These are phyloP conservation scores for Bipolaris cookei DNA, from an alignment of 2,329 filamentous ascomycete genomes.

Conservation along the genomic window DNA sequence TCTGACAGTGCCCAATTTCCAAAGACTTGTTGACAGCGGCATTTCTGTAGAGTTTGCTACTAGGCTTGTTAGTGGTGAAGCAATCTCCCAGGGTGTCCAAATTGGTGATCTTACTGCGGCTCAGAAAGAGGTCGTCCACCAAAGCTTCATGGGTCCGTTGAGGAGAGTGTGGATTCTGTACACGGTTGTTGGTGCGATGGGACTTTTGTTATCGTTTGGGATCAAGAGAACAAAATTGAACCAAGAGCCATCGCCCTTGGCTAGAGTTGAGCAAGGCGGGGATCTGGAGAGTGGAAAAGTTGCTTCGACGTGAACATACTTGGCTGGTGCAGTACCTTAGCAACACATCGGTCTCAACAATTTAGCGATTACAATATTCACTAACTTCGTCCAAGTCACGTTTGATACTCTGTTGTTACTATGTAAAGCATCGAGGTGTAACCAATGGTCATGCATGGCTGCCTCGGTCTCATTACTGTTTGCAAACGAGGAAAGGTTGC, in stretches of 20 bases:
- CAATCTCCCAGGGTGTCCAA: slow-evolving; percentile 38
- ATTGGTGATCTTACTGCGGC: slow-evolving; percentile 29
- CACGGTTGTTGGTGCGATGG: slow-evolving; percentile 49
- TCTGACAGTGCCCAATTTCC: slow-evolving; percentile 60
- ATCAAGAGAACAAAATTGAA: slow-evolving; percentile 42
- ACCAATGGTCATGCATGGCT: too few relatives aligned
- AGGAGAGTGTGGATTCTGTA: slow-evolving; percentile 61
- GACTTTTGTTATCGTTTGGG: slow-evolving; percentile 41
- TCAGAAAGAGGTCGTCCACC: slow-evolving; percentile 50
- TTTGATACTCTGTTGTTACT: too few relatives aligned
- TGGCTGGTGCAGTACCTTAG: too few relatives aligned
- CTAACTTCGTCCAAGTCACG: too few relatives aligned
- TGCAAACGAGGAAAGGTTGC: too few relatives aligned
- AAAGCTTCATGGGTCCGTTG: slow-evolving; percentile 52
- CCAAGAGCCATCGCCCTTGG: not conserved
- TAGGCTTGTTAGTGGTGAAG: slow-evolving; percentile 40
- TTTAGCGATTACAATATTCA: too few relatives aligned
- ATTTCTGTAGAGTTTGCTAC: slow-evolving; percentile 28
- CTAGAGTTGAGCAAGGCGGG: not conserved
- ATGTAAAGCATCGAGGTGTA: too few relatives aligned
- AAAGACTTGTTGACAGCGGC: slow-evolving; percentile 27
- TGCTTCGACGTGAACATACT: slow-evolving; percentile 20
- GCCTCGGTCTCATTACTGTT: too few relatives aligned
- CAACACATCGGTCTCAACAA: too few relatives aligned
- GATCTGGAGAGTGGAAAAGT: slow-evolving; percentile 21